Conservation (phyloP, 1,284 basidiomycete genomes). For the Puccinia polysora region DNA sequence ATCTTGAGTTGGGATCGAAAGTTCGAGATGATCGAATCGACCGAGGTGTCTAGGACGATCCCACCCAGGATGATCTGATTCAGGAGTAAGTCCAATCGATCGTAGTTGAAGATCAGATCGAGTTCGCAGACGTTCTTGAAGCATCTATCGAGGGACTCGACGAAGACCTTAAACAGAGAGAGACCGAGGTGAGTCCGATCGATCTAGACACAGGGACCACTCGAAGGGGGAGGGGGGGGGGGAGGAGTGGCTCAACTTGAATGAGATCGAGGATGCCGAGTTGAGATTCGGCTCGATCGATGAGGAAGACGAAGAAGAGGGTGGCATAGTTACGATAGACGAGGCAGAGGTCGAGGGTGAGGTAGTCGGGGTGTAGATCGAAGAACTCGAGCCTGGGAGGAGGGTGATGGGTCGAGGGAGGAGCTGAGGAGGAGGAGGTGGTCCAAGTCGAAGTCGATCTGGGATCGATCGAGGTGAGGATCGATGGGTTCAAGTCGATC, state of each 20-base stretch:
- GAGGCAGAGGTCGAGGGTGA: conserved; percentile 53
- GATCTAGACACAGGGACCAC: too few species aligned
- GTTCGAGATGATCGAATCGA: conserved; percentile 49
- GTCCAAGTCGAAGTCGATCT: conserved; percentile 44
- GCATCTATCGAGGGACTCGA: conserved; percentile 87
- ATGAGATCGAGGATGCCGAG: conserved; percentile 93
- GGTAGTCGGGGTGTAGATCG: background rate
- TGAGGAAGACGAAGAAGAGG: conserved; percentile 93
- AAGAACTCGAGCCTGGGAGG: conserved; percentile 1
- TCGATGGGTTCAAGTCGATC: conserved; percentile 5
- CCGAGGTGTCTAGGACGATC: conserved; percentile 82
- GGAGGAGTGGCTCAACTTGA: conserved; percentile 62
- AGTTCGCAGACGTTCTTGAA: conserved; percentile 99
- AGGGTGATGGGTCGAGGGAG: background rate
- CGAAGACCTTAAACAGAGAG: conserved; percentile 68
- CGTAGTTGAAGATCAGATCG: conserved; percentile 97
- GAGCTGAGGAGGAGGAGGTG: background rate
- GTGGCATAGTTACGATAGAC: conserved; percentile 72
- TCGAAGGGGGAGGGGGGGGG: background rate
- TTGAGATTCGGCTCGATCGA: conserved; percentile 90
- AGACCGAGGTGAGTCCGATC: too few species aligned
- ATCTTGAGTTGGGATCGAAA: conserved; percentile 10
- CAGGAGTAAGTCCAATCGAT: conserved; percentile 92
- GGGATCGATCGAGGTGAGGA: background rate
- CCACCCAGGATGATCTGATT: conserved; percentile 95